These are phyloP conservation scores for Cordyceps cicadae DNA, from an alignment of 2,329 filamentous ascomycete species.

Conservation along the genomic window DNA sequence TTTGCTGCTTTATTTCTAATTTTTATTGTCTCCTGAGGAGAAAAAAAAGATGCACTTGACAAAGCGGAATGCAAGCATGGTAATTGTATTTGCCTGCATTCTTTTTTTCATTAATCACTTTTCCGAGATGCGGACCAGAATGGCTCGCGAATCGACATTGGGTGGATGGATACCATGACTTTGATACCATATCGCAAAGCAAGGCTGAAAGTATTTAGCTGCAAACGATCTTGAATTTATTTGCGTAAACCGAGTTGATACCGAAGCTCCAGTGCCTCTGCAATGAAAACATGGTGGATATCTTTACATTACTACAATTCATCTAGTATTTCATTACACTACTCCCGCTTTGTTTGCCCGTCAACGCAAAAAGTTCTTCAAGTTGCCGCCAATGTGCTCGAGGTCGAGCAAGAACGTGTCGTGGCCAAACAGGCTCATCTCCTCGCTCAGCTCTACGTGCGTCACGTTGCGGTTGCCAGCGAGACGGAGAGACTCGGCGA, in stretches of 20 bases:
- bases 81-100: background rate
- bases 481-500: constrained; percentile 71
- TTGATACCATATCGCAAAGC: constrained; percentile 1
- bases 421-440: constrained; percentile 90
- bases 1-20: background rate
- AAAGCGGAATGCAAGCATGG: background rate
- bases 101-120: background rate
- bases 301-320: background rate
- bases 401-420: constrained; percentile 93
- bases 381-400: constrained; percentile 78
- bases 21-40: background rate
- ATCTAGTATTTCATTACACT: background rate
- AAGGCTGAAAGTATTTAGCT: background rate
- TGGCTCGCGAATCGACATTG: background rate
- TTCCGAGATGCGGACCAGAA: background rate
- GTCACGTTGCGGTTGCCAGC: constrained; percentile 74
- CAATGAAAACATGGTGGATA: background rate
- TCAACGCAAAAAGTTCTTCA: constrained; percentile 61
- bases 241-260: background rate
- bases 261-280: background rate
- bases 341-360: background rate
- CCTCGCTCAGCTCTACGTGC: constrained; percentile 87
- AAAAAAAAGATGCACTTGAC: background rate
- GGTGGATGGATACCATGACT: background rate
- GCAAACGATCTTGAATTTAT: background rate